Percentiles rank a stretch among this genome's conserved stretches.
Evolutionary conservation across 2,329 filamentous ascomycete genomes (phyloP).

Genomic region (Colletotrichum zoysiae): DNA sequence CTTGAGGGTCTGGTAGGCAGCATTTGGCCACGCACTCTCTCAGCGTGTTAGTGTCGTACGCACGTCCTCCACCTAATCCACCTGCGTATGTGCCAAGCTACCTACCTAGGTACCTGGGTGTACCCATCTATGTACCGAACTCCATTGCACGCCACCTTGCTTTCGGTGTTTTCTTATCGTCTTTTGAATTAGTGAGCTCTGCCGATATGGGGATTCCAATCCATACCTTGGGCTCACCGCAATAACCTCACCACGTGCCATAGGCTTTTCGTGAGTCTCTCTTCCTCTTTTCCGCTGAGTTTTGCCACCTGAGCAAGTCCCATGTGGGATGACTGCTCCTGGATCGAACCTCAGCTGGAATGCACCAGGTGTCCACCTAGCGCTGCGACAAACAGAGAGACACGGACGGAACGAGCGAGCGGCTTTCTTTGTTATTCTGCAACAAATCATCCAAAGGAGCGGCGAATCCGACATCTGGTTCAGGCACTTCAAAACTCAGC

Average conservation of each 20-base stretch:
- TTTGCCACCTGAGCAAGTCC: background rate
- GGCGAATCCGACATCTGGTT: constrained; percentile 22
- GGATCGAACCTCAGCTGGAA: background rate
- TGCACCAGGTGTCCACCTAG: background rate
- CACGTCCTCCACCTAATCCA: constrained; percentile 22
- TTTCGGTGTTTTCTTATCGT: constrained; percentile 32
- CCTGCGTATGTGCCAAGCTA: background rate
- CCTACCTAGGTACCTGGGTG: background rate
- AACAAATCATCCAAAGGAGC: constrained; percentile 28
- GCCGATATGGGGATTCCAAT: constrained; percentile 22
- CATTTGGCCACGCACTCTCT: constrained; percentile 38
- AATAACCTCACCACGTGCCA: constrained; percentile 11
- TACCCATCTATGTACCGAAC: background rate
- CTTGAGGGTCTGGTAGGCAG: constrained; percentile 37
- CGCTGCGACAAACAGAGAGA: constrained; percentile 16
- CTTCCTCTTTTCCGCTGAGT: background rate
- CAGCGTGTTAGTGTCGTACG: constrained; percentile 23
- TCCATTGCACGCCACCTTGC: constrained; percentile 1
- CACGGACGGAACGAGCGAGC: constrained; percentile 24
- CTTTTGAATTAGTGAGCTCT: constrained; percentile 40
- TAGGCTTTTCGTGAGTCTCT: background rate
- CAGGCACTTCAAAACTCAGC: background rate
- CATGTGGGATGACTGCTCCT: no score
- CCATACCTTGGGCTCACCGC: constrained; percentile 26
- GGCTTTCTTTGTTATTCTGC: constrained; percentile 33